Base-by-base conservation (phyloP, 345 rosid species). In the Cochlearia excelsa region DNA sequence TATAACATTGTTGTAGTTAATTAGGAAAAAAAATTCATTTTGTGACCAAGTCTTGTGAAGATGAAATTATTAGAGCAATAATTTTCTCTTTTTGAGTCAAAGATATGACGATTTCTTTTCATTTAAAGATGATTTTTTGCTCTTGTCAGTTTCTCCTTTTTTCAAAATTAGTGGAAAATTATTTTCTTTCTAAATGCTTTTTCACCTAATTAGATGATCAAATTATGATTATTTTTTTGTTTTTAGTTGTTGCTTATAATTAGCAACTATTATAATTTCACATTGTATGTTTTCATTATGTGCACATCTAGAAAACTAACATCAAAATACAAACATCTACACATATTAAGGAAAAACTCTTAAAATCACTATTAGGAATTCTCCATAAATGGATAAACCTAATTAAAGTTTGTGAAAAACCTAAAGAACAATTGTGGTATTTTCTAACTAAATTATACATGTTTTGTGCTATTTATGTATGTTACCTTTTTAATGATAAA, bases 1-100 rank as follows among this genome's bases (percentile, higher is more conserved):
- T n/a, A n/a, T n/a, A 23, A 6, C 64, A 46, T 46, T 28, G 33
- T 11, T 52, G 42, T 2, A 23, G 40, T 46, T n/a, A n/a, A n/a
- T n/a, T n/a, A n/a, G n/a, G n/a, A n/a, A n/a, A n/a, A n/a, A n/a
- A n/a, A 16, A 16, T 16, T 16, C 23, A 16, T 16, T 23, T 39
- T 38, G 5, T 53, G 47, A 16, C 29, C 23, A 30, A 37, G 3
- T 6, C 28, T 44, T 0, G 34, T 46, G 53, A 60, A 68, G 38
- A 46, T 53, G 49, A 27, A 29, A 60, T 68, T 60, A 59, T 60
- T 61, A 46, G 62, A 41, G 8, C 67, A 68, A 61, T 54, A 61
- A 54, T 61, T 54, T 3, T 44, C 47, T 61, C 61, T 31, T 61
- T 66, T 46, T 45, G 45, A 45, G 73, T 68, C 73, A 68, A 68